These are phyloP conservation scores for Tulasnella sp. DNA, from an alignment of 768 basidiomycete genomes.

Conservation along the genomic window DNA sequence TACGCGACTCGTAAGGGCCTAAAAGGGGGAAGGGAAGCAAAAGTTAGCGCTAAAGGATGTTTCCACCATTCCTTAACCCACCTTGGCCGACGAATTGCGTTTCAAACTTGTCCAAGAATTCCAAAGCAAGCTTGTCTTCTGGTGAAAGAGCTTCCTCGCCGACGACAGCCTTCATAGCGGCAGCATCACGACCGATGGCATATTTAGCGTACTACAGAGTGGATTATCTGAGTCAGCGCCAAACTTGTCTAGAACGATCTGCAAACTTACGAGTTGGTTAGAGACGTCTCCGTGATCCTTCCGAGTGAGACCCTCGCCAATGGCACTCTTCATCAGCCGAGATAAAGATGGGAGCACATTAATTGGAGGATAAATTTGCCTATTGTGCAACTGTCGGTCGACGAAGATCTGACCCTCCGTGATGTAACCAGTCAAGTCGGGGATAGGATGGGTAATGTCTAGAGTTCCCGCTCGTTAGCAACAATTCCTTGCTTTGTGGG, in stretches of 20 bases:
- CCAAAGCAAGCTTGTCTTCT: conserved; percentile 93
- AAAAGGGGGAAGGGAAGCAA: not conserved
- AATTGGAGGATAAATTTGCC: conserved; percentile 97
- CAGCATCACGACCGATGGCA: conserved; percentile 93
- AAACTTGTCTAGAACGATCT: not conserved
- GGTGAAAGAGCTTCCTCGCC: conserved; percentile 93
- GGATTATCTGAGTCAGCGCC: not conserved
- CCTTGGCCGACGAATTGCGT: conserved; percentile 96
- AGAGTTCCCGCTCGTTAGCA: not conserved
- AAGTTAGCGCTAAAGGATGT: not conserved
- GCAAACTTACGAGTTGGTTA: conserved; percentile 74
- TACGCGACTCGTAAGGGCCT: conserved; percentile 92
- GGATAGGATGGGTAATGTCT: conserved; percentile 99
- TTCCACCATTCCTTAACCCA: conserved; percentile 23
- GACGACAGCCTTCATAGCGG: conserved; percentile 98
- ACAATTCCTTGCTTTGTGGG: not conserved
- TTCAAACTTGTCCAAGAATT: conserved; percentile 98
- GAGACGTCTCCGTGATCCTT: conserved; percentile 99
- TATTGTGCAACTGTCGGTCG: conserved; percentile 93
- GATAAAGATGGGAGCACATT: conserved; percentile 98
- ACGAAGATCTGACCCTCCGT: conserved; percentile 99
- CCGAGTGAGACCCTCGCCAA: conserved; percentile 92
- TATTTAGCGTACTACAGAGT: conserved; percentile 81
- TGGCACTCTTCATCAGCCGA: conserved; percentile 99
- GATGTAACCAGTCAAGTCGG: conserved; percentile 98